Base-by-base conservation (phyloP, 371 early-diverging fungal species). In the Mortierella polycephala region DNA sequence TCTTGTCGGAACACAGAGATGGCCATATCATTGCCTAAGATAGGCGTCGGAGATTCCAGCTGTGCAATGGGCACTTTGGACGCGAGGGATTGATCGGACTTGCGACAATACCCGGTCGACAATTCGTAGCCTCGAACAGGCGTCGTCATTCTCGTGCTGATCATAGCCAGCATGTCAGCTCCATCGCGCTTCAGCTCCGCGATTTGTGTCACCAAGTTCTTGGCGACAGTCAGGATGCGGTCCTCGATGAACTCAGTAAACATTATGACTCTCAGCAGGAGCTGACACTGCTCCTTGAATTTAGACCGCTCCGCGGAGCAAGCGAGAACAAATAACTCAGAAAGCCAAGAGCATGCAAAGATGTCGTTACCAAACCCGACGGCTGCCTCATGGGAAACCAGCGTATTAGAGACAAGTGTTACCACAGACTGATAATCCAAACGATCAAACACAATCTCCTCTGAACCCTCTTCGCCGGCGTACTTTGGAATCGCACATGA, bases 171-270 rank as follows among this genome's bases (percentile, higher is more conserved):
- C 82, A 92, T 82, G 8, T 72, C 64, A 9, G 69, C 75, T 20
- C 91, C 93, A 64, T 91, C 89, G 12, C 92, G 86, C 74, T 90
- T 89, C 40, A 83, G 59, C 42, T 91, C 92, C 30, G 64, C 61
- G 23, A 92, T 75, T 23, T 88, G 86, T 9, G 84, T 83, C n/a
- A 87, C 66, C 60, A 94, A 68, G 67, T 92, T 92, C 75, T 91
- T 87, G 18, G 89, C 86, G 0, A 87, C 79, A 0, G 88, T 82
- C 23, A 86, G 12, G 49, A 94, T 79, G 4, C 95, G 86, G 51
- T 90, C 90, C 16, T 80, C 77, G 16, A 90, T 85, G 67, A 91
- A 93, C 30, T 76, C 67, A 7, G 90, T 71, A 65, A 86, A 87
- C 65, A 88, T 65, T 21, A 94, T 14, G 0, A 79, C 83, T 30